Conservation (phyloP, 805 yeast species). For the Metschnikowia anglica region DNA sequence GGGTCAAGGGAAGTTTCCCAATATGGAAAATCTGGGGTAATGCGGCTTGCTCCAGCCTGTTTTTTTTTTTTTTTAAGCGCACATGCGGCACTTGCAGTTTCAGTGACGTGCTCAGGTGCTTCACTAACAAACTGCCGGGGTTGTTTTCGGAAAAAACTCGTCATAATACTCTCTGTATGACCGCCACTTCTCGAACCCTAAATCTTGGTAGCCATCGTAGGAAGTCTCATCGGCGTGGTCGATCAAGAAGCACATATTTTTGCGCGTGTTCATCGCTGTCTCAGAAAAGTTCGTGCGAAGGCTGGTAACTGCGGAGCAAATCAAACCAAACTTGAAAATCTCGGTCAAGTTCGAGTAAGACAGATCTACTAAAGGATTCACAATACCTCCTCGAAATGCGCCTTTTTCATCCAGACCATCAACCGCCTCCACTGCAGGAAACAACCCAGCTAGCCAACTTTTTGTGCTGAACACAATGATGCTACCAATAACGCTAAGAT, state of each 20-base stretch:
- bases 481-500: slow-evolving; percentile 53
- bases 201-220: slow-evolving; percentile 37
- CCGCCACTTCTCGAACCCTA: slow-evolving; percentile 44
- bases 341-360: slow-evolving; percentile 51
- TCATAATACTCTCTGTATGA: slow-evolving; percentile 38
- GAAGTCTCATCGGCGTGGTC: slow-evolving; percentile 39
- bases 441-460: slow-evolving; percentile 46
- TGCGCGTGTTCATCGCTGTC: slow-evolving; percentile 20
- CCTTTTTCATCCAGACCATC: slow-evolving; percentile 20
- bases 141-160: slow-evolving; percentile 10
- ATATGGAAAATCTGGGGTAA: slow-evolving; percentile 26
- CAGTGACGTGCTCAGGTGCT: too few relatives aligned
- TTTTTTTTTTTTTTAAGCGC: background rate
- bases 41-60: slow-evolving; percentile 11
- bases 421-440: slow-evolving; percentile 50
- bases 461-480: slow-evolving; percentile 47
- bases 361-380: slow-evolving; percentile 55
- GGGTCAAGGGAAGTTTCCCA: slow-evolving; percentile 15
- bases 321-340: slow-evolving; percentile 55
- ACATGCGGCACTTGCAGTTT: background rate
- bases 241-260: slow-evolving; percentile 37
- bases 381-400: slow-evolving; percentile 46
- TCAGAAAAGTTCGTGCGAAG: slow-evolving; percentile 27
- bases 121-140: background rate
- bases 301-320: slow-evolving; percentile 42